Percentiles rank a stretch among this genome's conserved stretches.
Evolutionary conservation across 345 rosid genomes (phyloP).

Genomic region (Rubroshorea leprosula): DNA sequence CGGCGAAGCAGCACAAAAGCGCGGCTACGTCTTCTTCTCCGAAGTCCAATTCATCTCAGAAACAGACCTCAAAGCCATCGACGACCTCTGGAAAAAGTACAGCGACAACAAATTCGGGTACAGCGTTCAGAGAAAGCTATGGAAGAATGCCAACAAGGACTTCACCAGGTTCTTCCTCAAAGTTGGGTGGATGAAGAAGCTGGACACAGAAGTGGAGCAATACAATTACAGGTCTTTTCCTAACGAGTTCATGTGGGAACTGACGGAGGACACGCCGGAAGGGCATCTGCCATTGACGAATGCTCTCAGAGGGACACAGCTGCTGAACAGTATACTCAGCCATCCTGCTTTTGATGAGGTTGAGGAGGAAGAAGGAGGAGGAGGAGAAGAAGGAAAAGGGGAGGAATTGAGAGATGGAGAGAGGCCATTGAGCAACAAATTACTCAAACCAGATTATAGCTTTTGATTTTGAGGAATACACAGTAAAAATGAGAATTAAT

Average conservation of each 20-base stretch:
- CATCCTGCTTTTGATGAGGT: slow-evolving; percentile 71
- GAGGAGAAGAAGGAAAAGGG: slow-evolving; percentile 15
- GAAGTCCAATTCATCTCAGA: slow-evolving; percentile 69
- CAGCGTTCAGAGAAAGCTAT: slow-evolving; percentile 67
- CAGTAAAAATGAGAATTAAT: too few relatives aligned
- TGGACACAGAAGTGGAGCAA: slow-evolving; percentile 77
- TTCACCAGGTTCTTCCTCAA: slow-evolving; percentile 72
- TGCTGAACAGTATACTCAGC: slow-evolving; percentile 54
- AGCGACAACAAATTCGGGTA: slow-evolving; percentile 73
- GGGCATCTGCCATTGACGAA: slow-evolving; percentile 94
- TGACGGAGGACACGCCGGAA: slow-evolving; percentile 57
- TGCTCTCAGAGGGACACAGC: slow-evolving; percentile 80
- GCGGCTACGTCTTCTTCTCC: slow-evolving; percentile 96
- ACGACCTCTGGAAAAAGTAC: slow-evolving; percentile 64
- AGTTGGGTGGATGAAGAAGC: slow-evolving; percentile 95
- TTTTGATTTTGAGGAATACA: slow-evolving; percentile 43
- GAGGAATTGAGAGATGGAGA: slow-evolving; percentile 20
- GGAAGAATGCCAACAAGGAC: slow-evolving; percentile 58
- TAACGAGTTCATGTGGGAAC: slow-evolving; percentile 78
- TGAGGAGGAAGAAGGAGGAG: slow-evolving; percentile 14
- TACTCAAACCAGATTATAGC: slow-evolving; percentile 56
- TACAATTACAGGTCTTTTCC: slow-evolving; percentile 87
- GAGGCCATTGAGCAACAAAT: slow-evolving; percentile 29
- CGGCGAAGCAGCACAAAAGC: slow-evolving; percentile 65
- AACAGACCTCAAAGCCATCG: slow-evolving; percentile 60